Percentiles rank a stretch among this genome's conserved stretches.
Conservation (phyloP, 352 stramenopile species). For the Phytophthora pseudosyringae region DNA sequence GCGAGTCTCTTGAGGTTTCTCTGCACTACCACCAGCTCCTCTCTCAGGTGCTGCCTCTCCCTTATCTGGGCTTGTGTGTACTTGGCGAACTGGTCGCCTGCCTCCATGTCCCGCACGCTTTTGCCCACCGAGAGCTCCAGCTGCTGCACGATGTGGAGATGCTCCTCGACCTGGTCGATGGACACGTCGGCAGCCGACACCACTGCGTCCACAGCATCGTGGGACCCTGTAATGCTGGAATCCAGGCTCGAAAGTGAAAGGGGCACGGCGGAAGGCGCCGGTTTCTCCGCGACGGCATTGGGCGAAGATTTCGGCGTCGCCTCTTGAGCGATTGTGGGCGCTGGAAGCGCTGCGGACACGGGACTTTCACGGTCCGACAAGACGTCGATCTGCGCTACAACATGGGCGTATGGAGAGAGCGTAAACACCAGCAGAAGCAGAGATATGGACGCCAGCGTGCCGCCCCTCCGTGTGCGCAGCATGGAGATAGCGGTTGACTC, state of each 20-base stretch:
- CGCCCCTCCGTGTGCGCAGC: constrained; percentile 1
- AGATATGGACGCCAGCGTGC: constrained; percentile 4
- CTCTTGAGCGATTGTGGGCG: constrained; percentile 5
- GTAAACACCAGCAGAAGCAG: constrained; percentile 15
- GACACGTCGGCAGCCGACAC: constrained; percentile 56
- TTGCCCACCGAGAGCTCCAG: constrained; percentile 71
- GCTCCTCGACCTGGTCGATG: constrained; percentile 80
- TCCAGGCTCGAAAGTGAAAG: constrained; percentile 20
- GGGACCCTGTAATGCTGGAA: constrained; percentile 26
- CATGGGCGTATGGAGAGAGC: constrained; percentile 1
- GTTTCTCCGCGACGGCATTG: constrained; percentile 7
- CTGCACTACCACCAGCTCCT: constrained; percentile 55
- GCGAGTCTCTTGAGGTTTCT: constrained; percentile 77
- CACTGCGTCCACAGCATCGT: constrained; percentile 16
- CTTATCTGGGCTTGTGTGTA: constrained; percentile 33
- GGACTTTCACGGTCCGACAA: constrained; percentile 23
- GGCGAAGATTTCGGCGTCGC: background rate
- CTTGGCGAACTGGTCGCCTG: constrained; percentile 30
- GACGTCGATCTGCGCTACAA: constrained; percentile 32
- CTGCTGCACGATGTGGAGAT: constrained; percentile 78
- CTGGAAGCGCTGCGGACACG: constrained; percentile 1
- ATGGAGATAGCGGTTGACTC: constrained; percentile 10
- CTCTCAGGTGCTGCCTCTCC: constrained; percentile 39
- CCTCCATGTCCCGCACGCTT: constrained; percentile 62
- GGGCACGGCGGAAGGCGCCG: constrained; percentile 1